These are phyloP conservation scores for Metarhizium album DNA, from an alignment of 2,329 filamentous ascomycete genomes.

Conservation along the genomic window DNA sequence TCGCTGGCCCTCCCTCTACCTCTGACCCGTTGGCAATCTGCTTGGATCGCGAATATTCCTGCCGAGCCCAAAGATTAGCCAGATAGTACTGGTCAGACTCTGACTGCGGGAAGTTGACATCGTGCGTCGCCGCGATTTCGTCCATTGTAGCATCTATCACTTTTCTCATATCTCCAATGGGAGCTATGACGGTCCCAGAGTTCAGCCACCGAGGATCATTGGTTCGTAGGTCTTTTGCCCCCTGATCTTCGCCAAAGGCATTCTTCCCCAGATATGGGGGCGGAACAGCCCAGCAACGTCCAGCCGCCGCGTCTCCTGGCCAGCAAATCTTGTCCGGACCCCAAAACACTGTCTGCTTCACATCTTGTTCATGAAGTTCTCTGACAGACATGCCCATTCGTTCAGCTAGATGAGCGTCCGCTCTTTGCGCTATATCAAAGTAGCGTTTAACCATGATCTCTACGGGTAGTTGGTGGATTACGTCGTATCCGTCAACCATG, in stretches of 20 bases:
- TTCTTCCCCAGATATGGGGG: slow-evolving; percentile 19
- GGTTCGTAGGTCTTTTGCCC: slow-evolving; percentile 18
- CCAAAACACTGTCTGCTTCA: slow-evolving; percentile 30
- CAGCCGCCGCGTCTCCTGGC: slow-evolving; percentile 23
- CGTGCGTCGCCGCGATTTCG: slow-evolving; percentile 23
- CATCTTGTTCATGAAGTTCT: slow-evolving; percentile 18
- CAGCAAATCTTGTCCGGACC: slow-evolving; percentile 35
- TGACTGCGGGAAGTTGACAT: slow-evolving; percentile 22
- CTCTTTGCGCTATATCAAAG: slow-evolving; percentile 39
- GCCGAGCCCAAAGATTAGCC: slow-evolving; percentile 30
- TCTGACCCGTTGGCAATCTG: slow-evolving; percentile 13
- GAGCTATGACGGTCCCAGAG: slow-evolving; percentile 35
- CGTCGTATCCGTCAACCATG: slow-evolving; percentile 52
- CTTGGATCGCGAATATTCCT: slow-evolving; percentile 28
- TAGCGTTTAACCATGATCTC: slow-evolving; percentile 54
- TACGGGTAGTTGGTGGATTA: slow-evolving; percentile 55
- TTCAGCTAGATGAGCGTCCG: slow-evolving; percentile 38
- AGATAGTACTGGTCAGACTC: slow-evolving; percentile 36
- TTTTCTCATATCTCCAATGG: slow-evolving; percentile 19
- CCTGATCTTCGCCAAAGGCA: slow-evolving; percentile 26
- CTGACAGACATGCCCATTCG: slow-evolving; percentile 33
- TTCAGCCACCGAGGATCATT: slow-evolving; percentile 32
- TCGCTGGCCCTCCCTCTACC: slow-evolving; percentile 8
- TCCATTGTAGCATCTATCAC: slow-evolving; percentile 17
- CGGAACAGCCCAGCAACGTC: slow-evolving; percentile 31